Conservation (phyloP, 371 early-diverging fungal species). For the Mucor saturninus region DNA sequence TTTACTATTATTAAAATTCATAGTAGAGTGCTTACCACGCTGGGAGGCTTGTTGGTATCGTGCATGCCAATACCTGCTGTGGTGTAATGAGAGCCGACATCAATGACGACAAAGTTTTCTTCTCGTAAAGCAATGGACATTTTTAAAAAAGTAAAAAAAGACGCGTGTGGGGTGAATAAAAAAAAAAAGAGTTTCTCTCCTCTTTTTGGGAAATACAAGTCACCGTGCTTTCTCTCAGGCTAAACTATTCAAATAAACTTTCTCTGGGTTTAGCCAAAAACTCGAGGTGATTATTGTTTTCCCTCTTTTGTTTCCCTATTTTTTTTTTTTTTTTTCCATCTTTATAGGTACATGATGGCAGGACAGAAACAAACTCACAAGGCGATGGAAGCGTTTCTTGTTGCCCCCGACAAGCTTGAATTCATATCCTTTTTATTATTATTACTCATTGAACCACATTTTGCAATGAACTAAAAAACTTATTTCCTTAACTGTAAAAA, state of each 20-base stretch:
- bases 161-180: not conserved
- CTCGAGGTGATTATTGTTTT: not conserved
- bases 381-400: constrained; percentile 22
- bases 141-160: constrained; percentile 2
- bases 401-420: constrained; percentile 31
- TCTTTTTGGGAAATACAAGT: not conserved
- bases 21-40: constrained; percentile 45
- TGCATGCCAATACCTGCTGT: constrained; percentile 73
- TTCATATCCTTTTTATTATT: constrained; percentile 47
- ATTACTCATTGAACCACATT: not conserved
- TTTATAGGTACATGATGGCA: not conserved
- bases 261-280: no score
- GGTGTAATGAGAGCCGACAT: constrained; percentile 69
- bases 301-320: no score
- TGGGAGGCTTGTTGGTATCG: constrained; percentile 74
- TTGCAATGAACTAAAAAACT: not conserved
- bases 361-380: constrained; percentile 7
- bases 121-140: constrained; percentile 62
- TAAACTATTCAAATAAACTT: no score
- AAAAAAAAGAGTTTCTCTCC: not conserved
- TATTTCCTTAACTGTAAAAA: constrained; percentile 16
- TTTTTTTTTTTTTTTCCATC: not conserved
- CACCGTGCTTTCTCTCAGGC: not conserved
- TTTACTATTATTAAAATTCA: not conserved
- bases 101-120: constrained; percentile 79